phyloP scores from a whole-genome alignment of 1,284 basidiomycete species.

The Marasmius fiardii region DNA sequence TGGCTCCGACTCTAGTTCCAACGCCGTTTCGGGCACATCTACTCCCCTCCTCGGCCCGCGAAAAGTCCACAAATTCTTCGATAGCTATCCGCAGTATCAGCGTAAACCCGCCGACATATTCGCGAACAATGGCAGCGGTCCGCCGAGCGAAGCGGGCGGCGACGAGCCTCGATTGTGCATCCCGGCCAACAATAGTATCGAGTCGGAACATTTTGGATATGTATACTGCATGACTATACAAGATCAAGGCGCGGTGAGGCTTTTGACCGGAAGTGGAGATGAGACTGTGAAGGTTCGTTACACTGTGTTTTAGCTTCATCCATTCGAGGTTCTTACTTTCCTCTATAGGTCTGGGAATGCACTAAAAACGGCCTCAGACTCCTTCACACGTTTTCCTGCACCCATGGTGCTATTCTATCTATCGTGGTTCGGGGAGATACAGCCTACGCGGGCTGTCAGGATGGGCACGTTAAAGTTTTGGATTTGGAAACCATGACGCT shows the following conservation, averaged over 20 bases:
- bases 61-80: slow-evolving; percentile 78
- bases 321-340: background rate
- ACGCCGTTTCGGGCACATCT: slow-evolving; percentile 36
- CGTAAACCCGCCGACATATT: slow-evolving; percentile 60
- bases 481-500: slow-evolving; percentile 88
- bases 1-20: slow-evolving; percentile 4
- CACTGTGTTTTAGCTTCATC: slow-evolving; percentile 6
- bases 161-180: slow-evolving; percentile 44
- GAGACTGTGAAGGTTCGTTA: slow-evolving; percentile 75
- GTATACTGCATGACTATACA: slow-evolving; percentile 81
- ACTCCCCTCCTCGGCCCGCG: slow-evolving; percentile 45
- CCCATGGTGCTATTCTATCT: slow-evolving; percentile 74
- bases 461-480: slow-evolving; percentile 89
- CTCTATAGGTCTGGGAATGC: slow-evolving; percentile 71
- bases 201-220: slow-evolving; percentile 93
- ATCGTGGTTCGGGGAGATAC: slow-evolving; percentile 76
- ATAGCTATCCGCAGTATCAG: slow-evolving; percentile 71
- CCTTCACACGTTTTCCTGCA: slow-evolving; percentile 61
- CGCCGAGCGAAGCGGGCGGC: slow-evolving; percentile 28
- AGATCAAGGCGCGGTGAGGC: slow-evolving; percentile 40
- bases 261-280: slow-evolving; percentile 87
- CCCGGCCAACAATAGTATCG: slow-evolving; percentile 66
- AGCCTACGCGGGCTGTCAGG: slow-evolving; percentile 91
- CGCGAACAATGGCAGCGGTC: slow-evolving; percentile 43
- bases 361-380: slow-evolving; percentile 40